Evolutionary conservation across 179 eudicot species (phyloP), one percentile per base, ranked within the genome.

Genomic region (Beta lomatogona): DNA sequence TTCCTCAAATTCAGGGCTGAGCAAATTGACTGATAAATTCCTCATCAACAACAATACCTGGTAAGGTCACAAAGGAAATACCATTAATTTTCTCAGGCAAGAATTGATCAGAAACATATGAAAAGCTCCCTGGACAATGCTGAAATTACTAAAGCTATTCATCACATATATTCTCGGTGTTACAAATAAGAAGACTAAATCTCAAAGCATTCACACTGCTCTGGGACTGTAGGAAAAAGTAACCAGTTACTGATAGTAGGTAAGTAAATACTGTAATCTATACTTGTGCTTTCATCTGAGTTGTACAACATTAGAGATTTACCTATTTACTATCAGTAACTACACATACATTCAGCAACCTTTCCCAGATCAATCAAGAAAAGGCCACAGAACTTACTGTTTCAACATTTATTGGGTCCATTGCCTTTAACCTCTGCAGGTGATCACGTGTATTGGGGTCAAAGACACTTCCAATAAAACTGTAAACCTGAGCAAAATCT

Each of bases 371-470:
- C 21, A 71, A 45, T n/a, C 19, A 5, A 46, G 31, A 19, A 25
- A 25, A 31, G 44, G 64, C 6, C 41, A 36, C 2, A 36, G 41
- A 73, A 55, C 54, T 53, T 94, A 96, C 99, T 55, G 99, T 96
- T 85, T 96, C 99, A 76, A 96, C 93, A 87, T 96, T 97, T 81
- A 96, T 96, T 52, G 97, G 94, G 70, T 94, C 99, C 99, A 96
- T 96, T 85, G 80, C 89, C 85, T 91, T 92, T 53, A 96, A 88
- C 69, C 88, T 90, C 80, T 87, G 92, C 87, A 94, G 78, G 79
- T 96, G 99, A 76, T 90, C 90, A 52, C 83, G 77, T 4, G 89
- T 82, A 71, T 86, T 87, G 57, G 99, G 99, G 81, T 96, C 99
- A 83, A 96, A 96, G 73, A 94, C 92, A 80, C 99, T 94, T 85